Evolutionary conservation across 2,329 filamentous ascomycete species (phyloP), one percentile per base, ranked within the genome.

Genomic region (Sarocladium kiliense): DNA sequence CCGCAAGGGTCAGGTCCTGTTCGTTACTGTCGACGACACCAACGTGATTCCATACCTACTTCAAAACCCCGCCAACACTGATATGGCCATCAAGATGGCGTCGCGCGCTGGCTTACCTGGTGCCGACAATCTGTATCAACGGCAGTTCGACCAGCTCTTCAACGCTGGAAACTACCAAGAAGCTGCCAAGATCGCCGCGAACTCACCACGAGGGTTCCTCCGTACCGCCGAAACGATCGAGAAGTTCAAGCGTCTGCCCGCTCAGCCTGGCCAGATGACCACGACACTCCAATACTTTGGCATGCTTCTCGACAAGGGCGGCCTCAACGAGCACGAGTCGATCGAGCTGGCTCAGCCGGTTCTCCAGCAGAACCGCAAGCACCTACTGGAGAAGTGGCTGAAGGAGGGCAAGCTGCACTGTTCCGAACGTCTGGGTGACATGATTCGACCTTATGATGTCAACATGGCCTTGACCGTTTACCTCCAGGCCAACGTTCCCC

Each of bases 241-340:
- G 74, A 87, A 89, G 64, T 95, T 99, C 77, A 97, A 97, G 82
- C 84, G 83, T 55, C 79, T 95, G 16, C 90, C 91, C 14, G 82
- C 86, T 58, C 84, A 89, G 62, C 86, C 86, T 32, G 90, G 91
- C 44, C 89, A 95, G 69, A 90, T 99, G 75, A 96, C 94, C 1
- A 86, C 91, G 63, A 96, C 97, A 57, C 80, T 99, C 54, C 94
- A 97, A 69, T 99, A 99, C 74, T 99, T 99, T 63, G 94, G 94
- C 59, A 91, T 97, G 83, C 80, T 99, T 42, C 81, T 99, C 32
- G 95, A 99, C 70, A 97, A 99, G 81, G 93, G 94, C 57, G 83
- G 84, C 26, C 78, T 99, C 45, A 99, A 99, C 75, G 86, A 87
- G 68, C 89, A 96, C 61, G 94, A 99, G 74, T 96, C 92, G 47